Evolutionary conservation across 257 asterid species (phyloP).

Genomic region (Solanum dulcamara): DNA sequence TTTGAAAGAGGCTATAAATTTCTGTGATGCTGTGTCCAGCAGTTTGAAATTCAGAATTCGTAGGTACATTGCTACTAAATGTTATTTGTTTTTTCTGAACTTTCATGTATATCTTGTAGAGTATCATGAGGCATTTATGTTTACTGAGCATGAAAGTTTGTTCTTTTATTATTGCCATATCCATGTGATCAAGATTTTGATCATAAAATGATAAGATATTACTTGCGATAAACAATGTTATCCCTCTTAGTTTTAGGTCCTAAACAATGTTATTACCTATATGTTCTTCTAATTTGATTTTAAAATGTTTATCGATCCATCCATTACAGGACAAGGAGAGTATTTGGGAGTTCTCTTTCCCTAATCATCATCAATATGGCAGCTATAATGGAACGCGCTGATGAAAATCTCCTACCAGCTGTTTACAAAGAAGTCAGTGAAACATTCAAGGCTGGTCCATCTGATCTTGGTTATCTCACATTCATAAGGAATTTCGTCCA

Average conservation of each 20-base stretch:
- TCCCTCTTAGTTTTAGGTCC: neutral
- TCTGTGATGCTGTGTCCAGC: neutral
- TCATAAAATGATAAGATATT: neutral
- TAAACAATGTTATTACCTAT: neutral
- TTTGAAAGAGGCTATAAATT: neutral
- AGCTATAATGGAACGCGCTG: constrained; percentile 99
- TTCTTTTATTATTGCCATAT: neutral
- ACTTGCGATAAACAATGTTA: neutral
- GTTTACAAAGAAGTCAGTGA: constrained; percentile 99
- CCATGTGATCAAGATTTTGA: neutral
- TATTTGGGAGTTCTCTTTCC: constrained; percentile 77
- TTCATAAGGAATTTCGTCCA: constrained; percentile 66
- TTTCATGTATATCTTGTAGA: neutral
- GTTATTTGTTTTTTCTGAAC: neutral
- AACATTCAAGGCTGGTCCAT: constrained; percentile 83
- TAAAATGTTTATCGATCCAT: neutral
- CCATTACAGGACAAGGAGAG: constrained; percentile 36
- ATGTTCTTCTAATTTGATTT: neutral
- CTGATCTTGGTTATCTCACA: constrained; percentile 97
- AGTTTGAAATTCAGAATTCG: neutral
- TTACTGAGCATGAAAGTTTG: neutral
- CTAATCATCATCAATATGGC: constrained; percentile 90
- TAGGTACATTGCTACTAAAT: neutral
- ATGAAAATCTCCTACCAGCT: constrained; percentile 94
- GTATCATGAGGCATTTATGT: neutral